Conservation (phyloP, 2,329 filamentous ascomycete species). For the Cercospora sp. region DNA sequence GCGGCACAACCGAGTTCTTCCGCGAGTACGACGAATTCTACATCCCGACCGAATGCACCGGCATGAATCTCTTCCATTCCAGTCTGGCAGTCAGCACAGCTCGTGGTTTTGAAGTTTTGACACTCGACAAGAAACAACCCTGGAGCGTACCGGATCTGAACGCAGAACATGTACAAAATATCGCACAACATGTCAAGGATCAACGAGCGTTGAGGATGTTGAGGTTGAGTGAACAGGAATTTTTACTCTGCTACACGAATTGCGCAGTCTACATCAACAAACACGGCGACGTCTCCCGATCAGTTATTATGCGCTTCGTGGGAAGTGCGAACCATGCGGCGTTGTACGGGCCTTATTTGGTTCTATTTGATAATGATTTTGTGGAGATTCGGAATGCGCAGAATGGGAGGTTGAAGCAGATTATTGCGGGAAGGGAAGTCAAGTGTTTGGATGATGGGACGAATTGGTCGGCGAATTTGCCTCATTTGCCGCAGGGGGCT, state of each 20-base stretch:
- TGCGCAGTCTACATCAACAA: conserved; percentile 98
- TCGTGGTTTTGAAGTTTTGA: conserved; percentile 93
- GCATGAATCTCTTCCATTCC: conserved; percentile 92
- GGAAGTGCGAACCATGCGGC: conserved; percentile 84
- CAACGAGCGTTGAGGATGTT: conserved; percentile 95
- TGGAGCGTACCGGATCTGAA: conserved; percentile 90
- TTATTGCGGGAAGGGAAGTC: conserved; percentile 88
- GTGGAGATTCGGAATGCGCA: conserved; percentile 96
- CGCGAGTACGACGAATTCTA: conserved; percentile 99
- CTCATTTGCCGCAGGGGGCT: conserved; percentile 1
- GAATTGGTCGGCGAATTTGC: conserved; percentile 49
- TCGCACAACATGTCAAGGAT: conserved; percentile 77
- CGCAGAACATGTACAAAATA: conserved; percentile 75
- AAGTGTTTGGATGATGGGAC: conserved; percentile 85
- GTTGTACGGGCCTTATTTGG: conserved; percentile 85
- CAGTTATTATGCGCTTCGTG: conserved; percentile 98
- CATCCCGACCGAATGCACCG: conserved; percentile 91
- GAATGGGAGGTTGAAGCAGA: conserved; percentile 88
- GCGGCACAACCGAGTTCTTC: conserved; percentile 88
- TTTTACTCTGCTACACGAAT: conserved; percentile 90
- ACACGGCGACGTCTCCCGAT: conserved; percentile 90
- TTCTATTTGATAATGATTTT: conserved; percentile 94
- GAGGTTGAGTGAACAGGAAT: conserved; percentile 82
- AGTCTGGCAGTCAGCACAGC: conserved; percentile 89
- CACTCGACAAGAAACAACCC: conserved; percentile 93